These are phyloP conservation scores for Physcia stellaris DNA, from an alignment of 495 filamentous ascomycete species.

Conservation along the genomic window DNA sequence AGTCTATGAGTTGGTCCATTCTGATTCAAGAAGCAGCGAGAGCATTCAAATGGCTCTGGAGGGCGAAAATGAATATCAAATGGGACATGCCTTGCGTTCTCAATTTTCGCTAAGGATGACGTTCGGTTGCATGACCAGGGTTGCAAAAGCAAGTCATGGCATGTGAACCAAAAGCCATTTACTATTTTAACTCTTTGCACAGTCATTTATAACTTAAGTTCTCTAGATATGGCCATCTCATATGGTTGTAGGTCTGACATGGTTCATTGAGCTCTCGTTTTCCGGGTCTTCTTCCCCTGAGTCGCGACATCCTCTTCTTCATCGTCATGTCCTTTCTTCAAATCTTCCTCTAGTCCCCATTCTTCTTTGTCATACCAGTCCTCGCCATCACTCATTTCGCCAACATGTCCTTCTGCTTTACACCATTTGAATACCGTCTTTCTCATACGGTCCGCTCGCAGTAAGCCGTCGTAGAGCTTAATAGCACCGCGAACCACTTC, in stretches of 20 bases:
- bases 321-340: constrained; percentile 85
- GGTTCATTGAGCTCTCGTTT: no score
- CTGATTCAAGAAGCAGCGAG: no score
- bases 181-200: no score
- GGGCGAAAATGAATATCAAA: not conserved
- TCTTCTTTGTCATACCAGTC: constrained; percentile 91
- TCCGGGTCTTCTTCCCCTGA: constrained; percentile 63
- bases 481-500: constrained; percentile 76
- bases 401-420: constrained; percentile 81
- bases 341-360: constrained; percentile 71
- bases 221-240: no score
- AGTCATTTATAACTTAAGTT: no score
- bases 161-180: no score
- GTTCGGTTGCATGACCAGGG: no score
- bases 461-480: constrained; percentile 58
- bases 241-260: no score
- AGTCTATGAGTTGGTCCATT: constrained; percentile 28
- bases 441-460: constrained; percentile 65
- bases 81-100: no score
- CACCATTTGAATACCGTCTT: constrained; percentile 70
- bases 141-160: no score
- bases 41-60: not conserved
- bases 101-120: no score
- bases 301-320: constrained; percentile 68
- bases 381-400: constrained; percentile 79